Conservation (phyloP, 257 asterid genomes). For the Solanum bulbocastanum region DNA sequence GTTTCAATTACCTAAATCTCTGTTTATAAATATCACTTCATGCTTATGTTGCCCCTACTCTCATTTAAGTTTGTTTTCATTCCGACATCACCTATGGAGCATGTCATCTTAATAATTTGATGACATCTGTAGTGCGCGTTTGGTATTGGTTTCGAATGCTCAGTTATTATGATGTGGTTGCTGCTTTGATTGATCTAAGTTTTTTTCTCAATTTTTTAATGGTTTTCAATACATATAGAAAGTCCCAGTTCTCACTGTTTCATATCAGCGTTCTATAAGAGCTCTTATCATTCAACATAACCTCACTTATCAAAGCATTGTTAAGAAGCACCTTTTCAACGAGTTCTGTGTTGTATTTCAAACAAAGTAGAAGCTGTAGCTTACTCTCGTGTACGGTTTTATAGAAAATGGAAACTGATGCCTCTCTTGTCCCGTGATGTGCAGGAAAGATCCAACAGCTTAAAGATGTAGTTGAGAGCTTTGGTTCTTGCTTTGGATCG, state of each 20-base stretch:
- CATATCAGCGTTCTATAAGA: background rate
- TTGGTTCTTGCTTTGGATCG: background rate
- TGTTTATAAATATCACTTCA: background rate
- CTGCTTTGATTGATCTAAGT: background rate
- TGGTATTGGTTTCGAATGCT: background rate
- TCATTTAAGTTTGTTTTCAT: background rate
- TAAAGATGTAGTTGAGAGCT: constrained; percentile 8
- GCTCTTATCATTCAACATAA: background rate
- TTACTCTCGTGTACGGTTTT: background rate
- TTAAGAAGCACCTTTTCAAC: background rate
- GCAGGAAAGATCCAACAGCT: constrained; percentile 22
- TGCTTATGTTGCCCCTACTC: background rate
- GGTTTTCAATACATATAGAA: background rate
- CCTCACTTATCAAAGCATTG: background rate
- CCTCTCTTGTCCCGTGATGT: background rate
- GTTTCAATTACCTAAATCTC: background rate
- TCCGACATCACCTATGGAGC: background rate
- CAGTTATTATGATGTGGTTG: background rate
- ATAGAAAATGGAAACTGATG: background rate
- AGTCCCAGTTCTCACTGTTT: background rate
- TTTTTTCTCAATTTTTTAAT: background rate
- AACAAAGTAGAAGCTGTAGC: background rate
- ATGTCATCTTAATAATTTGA: background rate
- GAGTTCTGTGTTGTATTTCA: background rate
- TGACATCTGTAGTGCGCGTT: background rate